These are phyloP conservation scores for Phialophora expanda DNA, from an alignment of 2,329 filamentous ascomycete species.

Conservation along the genomic window DNA sequence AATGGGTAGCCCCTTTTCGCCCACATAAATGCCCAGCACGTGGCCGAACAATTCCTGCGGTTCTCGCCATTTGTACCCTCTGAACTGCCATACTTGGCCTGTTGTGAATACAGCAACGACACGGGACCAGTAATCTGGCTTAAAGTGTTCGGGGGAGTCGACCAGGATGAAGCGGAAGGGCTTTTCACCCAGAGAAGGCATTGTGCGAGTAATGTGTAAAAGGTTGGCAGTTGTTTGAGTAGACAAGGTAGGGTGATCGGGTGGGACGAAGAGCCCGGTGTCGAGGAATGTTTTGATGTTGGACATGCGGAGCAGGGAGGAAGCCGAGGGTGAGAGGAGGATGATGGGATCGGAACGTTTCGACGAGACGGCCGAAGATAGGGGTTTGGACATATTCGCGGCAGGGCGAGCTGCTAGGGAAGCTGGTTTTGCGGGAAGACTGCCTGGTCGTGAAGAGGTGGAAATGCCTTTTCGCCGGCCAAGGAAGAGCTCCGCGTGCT, in stretches of 20 bases:
- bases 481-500: slow-evolving; percentile 79
- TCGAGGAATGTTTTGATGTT: slow-evolving; percentile 96
- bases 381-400: slow-evolving; percentile 31
- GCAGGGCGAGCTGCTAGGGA: slow-evolving; percentile 36
- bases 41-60: slow-evolving; percentile 89
- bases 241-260: slow-evolving; percentile 66
- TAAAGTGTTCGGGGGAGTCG: slow-evolving; percentile 91
- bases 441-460: slow-evolving; percentile 44
- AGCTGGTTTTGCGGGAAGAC: slow-evolving; percentile 30
- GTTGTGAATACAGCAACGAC: slow-evolving; percentile 98
- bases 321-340: slow-evolving; percentile 92
- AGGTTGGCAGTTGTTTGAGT: slow-evolving; percentile 74
- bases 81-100: slow-evolving; percentile 98
- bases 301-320: slow-evolving; percentile 89
- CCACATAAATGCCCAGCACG: slow-evolving; percentile 84
- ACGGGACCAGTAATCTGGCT: slow-evolving; percentile 95
- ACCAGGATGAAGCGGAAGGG: slow-evolving; percentile 94
- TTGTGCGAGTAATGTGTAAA: slow-evolving; percentile 78
- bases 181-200: slow-evolving; percentile 65
- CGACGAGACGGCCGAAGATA: slow-evolving; percentile 42
- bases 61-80: slow-evolving; percentile 93
- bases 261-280: slow-evolving; percentile 77
- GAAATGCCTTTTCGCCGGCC: slow-evolving; percentile 55
- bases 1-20: slow-evolving; percentile 82
- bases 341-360: slow-evolving; percentile 82